phyloP scores from a whole-genome alignment of 208 protist genomes.

The Acanthamoeba castellanii region DNA sequence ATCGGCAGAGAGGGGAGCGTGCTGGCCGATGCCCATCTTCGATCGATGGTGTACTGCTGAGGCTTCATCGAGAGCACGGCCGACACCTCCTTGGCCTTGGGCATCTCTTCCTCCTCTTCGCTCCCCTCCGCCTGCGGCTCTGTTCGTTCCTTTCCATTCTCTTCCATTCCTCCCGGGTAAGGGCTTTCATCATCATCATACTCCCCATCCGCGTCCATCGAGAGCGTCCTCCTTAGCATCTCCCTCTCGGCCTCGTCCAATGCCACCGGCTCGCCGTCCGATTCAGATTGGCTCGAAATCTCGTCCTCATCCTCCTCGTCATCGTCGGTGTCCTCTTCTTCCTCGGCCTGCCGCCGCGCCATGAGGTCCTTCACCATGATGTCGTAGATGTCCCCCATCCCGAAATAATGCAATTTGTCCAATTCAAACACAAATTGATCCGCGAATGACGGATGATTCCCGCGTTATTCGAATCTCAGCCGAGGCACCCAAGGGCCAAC shows the following conservation, averaged over 20 bases:
- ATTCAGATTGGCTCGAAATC: neutral
- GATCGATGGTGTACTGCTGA: neutral
- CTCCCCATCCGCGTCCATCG: neutral
- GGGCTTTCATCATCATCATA: neutral
- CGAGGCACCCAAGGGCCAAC: too few relatives aligned
- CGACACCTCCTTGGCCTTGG: neutral
- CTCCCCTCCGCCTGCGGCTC: neutral
- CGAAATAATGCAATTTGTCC: neutral
- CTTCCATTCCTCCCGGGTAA: neutral
- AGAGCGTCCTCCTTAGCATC: neutral
- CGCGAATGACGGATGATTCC: neutral
- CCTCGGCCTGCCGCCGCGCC: neutral
- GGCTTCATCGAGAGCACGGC: neutral
- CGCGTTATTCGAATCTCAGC: too few relatives aligned
- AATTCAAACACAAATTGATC: neutral
- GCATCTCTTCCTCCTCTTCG: neutral
- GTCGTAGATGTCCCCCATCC: slow-evolving; percentile 37
- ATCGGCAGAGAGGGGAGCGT: neutral
- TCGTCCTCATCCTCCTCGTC: neutral
- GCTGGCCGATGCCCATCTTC: neutral
- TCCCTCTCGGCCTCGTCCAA: neutral
- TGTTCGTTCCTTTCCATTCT: neutral
- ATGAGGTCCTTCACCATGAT: slow-evolving; percentile 57
- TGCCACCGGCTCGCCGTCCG: neutral
- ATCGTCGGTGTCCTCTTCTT: neutral